Evolutionary conservation across 306 rosid species (phyloP).

Genomic region (Senna siamea): DNA sequence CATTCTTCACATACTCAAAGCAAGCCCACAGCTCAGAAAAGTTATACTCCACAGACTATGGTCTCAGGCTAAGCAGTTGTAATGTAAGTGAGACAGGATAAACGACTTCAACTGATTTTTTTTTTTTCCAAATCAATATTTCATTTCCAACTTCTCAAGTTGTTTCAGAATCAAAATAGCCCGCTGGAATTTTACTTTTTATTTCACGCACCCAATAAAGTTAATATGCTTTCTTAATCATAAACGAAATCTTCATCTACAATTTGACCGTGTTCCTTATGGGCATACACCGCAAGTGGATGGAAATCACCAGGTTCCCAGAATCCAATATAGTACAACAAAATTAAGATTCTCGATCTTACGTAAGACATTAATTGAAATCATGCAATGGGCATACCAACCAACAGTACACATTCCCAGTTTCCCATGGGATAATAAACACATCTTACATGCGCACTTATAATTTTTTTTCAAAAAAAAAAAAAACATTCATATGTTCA

Average conservation of each 20-base stretch:
- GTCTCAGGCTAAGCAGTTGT: background rate
- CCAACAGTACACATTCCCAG: background rate
- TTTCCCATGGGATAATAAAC: conserved; percentile 7
- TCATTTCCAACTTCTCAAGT: background rate
- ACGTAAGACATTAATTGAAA: background rate
- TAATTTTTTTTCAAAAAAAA: background rate
- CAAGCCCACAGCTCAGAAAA: no score
- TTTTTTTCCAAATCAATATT: background rate
- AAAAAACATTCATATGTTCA: background rate
- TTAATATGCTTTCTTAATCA: background rate
- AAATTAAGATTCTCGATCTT: background rate
- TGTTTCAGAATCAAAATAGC: background rate
- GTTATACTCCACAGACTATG: no score
- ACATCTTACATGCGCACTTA: background rate
- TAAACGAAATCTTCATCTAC: background rate
- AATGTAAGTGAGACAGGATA: background rate
- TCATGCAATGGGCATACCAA: background rate
- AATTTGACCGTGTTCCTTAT: background rate
- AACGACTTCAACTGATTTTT: background rate
- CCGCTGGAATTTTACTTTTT: background rate
- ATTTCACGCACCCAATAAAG: background rate
- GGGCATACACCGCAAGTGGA: background rate
- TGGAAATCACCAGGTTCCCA: background rate
- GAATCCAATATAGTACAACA: background rate
- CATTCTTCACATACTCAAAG: no score